Conservation (phyloP, 1,284 basidiomycete genomes). For the Pseudozyma hubeiensis region DNA sequence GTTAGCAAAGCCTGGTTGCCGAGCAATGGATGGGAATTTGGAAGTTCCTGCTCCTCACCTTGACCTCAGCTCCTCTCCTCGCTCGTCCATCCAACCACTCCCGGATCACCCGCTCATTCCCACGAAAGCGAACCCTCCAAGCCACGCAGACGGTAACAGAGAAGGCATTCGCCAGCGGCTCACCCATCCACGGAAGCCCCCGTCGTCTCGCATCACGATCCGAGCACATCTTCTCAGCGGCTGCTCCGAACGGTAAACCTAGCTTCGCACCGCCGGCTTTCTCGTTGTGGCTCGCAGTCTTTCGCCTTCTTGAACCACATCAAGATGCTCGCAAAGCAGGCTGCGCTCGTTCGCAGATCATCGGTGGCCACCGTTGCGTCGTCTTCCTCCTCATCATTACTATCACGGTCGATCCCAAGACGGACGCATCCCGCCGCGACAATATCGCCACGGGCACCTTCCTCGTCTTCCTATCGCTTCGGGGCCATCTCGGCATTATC, state of each 20-base stretch:
- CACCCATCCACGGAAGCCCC: too few species aligned
- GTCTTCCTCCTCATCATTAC: neutral
- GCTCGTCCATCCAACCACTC: neutral
- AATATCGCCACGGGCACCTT: conserved; percentile 8
- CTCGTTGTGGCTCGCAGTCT: neutral
- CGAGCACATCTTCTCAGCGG: too few species aligned
- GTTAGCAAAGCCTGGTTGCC: conserved; percentile 19
- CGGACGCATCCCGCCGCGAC: conserved; percentile 14
- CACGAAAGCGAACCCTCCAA: neutral
- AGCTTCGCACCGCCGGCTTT: neutral
- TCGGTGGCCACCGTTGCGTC: conserved; percentile 22
- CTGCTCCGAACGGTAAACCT: neutral
- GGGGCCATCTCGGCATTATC: neutral
- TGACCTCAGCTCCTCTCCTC: neutral
- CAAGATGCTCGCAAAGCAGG: conserved; percentile 39
- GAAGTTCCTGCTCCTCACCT: neutral
- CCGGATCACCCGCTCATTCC: conserved; percentile 8
- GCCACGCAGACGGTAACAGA: too few species aligned
- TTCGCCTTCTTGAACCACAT: neutral
- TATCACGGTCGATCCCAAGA: conserved; percentile 9
- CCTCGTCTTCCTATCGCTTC: conserved; percentile 2
- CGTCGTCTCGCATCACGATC: too few species aligned
- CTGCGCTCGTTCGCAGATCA: conserved; percentile 24
- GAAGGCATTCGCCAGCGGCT: too few species aligned
- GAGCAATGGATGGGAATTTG: neutral